Evolutionary conservation across 257 asterid genomes (phyloP).

Genomic region (Solanum okadae): DNA sequence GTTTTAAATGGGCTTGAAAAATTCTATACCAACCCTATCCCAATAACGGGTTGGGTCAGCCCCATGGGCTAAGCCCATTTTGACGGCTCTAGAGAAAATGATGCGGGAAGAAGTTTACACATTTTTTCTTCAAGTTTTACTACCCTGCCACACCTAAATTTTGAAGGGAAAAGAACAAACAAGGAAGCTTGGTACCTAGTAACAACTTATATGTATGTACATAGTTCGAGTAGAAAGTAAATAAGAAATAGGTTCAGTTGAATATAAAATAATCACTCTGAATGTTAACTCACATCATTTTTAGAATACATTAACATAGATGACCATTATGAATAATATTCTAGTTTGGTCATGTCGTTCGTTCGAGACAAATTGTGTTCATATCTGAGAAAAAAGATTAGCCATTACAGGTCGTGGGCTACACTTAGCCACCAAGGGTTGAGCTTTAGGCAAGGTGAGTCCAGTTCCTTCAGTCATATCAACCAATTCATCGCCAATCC

Average conservation of each 20-base stretch:
- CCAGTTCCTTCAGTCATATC: constrained; percentile 24
- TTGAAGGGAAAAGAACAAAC: too few relatives aligned
- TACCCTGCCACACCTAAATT: too few relatives aligned
- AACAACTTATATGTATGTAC: background rate
- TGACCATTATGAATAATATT: background rate
- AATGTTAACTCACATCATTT: background rate
- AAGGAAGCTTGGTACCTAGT: background rate
- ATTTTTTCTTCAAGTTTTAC: too few relatives aligned
- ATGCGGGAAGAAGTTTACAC: background rate
- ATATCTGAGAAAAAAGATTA: constrained; percentile 6
- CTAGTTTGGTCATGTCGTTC: background rate
- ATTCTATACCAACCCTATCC: too few relatives aligned
- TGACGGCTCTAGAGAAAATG: too few relatives aligned
- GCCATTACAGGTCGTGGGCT: constrained; percentile 12
- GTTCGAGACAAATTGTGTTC: background rate
- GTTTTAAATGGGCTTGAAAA: too few relatives aligned
- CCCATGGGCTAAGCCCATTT: too few relatives aligned
- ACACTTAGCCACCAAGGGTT: constrained; percentile 19
- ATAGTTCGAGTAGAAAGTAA: background rate
- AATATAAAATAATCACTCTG: background rate
- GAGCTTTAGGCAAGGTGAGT: constrained; percentile 16
- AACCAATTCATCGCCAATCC: background rate
- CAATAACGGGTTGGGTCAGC: too few relatives aligned
- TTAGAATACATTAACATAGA: background rate
- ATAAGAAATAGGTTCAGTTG: background rate